Evolutionary conservation across 1,284 basidiomycete species (phyloP).

Genomic region (Melampsora abietis-canadensis): DNA sequence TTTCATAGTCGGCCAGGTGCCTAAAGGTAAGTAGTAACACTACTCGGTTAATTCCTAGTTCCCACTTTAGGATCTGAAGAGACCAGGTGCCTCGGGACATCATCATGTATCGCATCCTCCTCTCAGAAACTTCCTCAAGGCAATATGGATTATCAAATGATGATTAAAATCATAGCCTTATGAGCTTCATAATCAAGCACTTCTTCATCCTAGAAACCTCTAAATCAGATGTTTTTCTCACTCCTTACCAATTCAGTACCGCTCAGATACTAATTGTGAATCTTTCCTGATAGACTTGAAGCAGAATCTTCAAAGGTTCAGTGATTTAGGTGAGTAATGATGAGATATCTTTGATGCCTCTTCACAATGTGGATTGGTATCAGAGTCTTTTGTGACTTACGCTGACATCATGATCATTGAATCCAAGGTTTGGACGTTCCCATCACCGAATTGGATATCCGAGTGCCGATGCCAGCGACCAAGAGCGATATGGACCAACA

Average conservation of each 20-base stretch:
- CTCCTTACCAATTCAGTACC: background rate
- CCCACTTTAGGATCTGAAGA: background rate
- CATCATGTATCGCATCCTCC: too few relatives aligned
- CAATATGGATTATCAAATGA: too few relatives aligned
- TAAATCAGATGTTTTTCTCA: background rate
- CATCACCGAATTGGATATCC: constrained; percentile 6
- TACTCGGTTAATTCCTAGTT: background rate
- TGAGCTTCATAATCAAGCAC: too few relatives aligned
- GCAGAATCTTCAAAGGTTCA: constrained; percentile 2
- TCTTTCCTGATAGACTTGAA: background rate
- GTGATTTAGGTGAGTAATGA: background rate
- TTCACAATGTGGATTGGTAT: background rate
- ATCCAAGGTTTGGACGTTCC: background rate
- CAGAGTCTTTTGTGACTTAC: too few relatives aligned
- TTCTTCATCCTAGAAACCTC: too few relatives aligned
- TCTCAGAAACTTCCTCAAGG: too few relatives aligned
- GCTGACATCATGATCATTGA: background rate
- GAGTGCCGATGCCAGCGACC: background rate
- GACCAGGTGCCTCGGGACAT: too few relatives aligned
- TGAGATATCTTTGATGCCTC: background rate
- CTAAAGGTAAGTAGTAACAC: background rate
- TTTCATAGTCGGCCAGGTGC: background rate
- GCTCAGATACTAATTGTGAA: background rate
- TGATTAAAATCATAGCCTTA: too few relatives aligned
- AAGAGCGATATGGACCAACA: background rate